A percentile compares a stretch with the other conserved stretches of the same genome.
phyloP scores from a whole-genome alignment of 371 early-diverging fungal species.

The Mucor velutinosus region DNA sequence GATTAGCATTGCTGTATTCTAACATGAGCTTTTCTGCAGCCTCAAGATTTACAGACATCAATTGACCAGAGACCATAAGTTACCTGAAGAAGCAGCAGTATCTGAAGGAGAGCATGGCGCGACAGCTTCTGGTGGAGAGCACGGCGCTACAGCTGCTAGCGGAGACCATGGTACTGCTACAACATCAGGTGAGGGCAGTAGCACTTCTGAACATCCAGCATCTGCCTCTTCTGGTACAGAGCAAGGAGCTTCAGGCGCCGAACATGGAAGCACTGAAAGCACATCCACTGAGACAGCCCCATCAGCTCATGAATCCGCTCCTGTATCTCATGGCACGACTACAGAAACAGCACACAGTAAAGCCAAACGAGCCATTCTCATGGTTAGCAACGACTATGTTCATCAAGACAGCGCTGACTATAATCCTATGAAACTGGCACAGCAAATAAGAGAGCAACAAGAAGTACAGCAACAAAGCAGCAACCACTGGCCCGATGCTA shows the following conservation, averaged over 20 bases:
- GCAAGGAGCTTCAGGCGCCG: neutral
- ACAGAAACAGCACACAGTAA: neutral
- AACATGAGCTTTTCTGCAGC: constrained; percentile 13
- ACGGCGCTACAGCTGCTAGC: neutral
- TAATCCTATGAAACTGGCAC: constrained; percentile 5
- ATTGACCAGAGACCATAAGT: constrained; percentile 25
- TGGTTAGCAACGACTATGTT: neutral
- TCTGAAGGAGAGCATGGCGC: neutral
- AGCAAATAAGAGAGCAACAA: neutral
- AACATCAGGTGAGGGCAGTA: neutral
- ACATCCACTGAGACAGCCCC: neutral
- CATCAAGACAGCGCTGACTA: neutral
- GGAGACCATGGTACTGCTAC: neutral
- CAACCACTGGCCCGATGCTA: neutral
- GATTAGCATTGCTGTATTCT: neutral
- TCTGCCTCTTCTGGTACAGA: neutral
- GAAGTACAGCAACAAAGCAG: neutral
- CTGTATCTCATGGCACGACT: neutral
- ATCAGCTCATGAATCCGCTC: neutral
- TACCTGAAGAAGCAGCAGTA: constrained; percentile 16
- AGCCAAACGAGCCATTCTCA: constrained; percentile 14
- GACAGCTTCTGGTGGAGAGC: neutral
- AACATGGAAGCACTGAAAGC: neutral
- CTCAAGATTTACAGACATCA: constrained; percentile 41
- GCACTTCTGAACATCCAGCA: neutral